Base-by-base conservation (phyloP, 2,329 filamentous ascomycete species). In the Aspergillus floridensis region DNA sequence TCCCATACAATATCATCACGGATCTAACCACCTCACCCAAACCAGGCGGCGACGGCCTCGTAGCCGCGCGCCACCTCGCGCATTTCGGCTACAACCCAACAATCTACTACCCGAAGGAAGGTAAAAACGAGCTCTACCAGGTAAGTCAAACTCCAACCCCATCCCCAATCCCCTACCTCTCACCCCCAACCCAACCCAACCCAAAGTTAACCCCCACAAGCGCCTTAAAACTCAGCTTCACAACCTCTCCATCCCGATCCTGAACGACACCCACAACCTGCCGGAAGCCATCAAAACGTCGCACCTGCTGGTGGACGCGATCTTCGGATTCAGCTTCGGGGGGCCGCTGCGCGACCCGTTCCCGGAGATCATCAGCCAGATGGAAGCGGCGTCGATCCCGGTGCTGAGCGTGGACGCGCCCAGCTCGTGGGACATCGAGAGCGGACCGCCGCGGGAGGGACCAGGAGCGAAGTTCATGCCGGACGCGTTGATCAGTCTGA, bases 311-410 rank as follows among this genome's bases (percentile, higher is more conserved):
- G 81, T 99, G 59, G 95, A 99, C 76, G 92, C 95, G 10, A 91
- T 99, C 63, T 99, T 99, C 72, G 92, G 91, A 7, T 99, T 99
- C 79, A 95, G 90, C 61, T 99, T 99, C 79, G 88, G 88, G 1
- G 93, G 93, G 6, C 88, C 95, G 65, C 88, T 99, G 56, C 88
- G 95, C n/a, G 91, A 96, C 65, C 95, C 95, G 1, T 99, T 98
- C 71, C 88, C 88, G 0, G 82, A 82, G 0, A 89, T 97, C 14
- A 96, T 99, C 67, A 80, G 84, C 61, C 87, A 89, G 7, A 81
- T 99, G 41, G 86, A 92, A 66, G 82, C 87, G 47, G 89, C 90
- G 5, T 83, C 83, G 26, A 70, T 95, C 7, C 90, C 92, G 0
- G 89, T 98, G 0, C 88, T 95, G 2, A 90, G 92, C 2, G 91